These are phyloP conservation scores for Eucalyptus curtisii DNA, from an alignment of 345 rosid genomes.

Conservation along the genomic window DNA sequence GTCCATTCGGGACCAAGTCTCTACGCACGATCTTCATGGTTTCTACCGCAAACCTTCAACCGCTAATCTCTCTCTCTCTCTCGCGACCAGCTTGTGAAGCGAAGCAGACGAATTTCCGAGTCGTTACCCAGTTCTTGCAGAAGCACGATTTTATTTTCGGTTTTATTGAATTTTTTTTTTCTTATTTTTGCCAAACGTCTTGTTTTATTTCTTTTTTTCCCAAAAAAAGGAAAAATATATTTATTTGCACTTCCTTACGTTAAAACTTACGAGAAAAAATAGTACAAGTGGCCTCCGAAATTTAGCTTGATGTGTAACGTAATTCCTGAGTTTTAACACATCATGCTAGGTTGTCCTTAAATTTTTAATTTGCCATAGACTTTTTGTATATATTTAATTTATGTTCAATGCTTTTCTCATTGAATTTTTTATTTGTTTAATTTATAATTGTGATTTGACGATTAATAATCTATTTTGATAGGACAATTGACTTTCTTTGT, in stretches of 20 bases:
- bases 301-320: too few relatives aligned
- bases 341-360: fast-evolving
- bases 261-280: neutral
- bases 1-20: constrained; percentile 42
- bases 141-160: neutral
- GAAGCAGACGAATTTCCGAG: neutral
- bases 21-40: constrained; percentile 50
- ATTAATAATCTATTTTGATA: neutral
- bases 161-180: neutral
- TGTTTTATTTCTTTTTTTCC: neutral
- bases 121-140: neutral
- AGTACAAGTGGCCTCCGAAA: neutral
- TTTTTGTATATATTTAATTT: too few relatives aligned
- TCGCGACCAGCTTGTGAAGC: neutral
- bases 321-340: too few relatives aligned
- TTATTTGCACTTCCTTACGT: neutral
- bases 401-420: too few relatives aligned
- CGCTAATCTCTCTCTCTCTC: neutral
- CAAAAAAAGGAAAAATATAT: neutral
- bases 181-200: neutral
- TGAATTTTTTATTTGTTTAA: too few relatives aligned
- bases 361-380: too few relatives aligned
- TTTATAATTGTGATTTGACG: neutral
- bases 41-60: neutral
- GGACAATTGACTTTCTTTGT: neutral